Evolutionary conservation across 306 rosid species (phyloP).

Genomic region (Vicia sativa): DNA sequence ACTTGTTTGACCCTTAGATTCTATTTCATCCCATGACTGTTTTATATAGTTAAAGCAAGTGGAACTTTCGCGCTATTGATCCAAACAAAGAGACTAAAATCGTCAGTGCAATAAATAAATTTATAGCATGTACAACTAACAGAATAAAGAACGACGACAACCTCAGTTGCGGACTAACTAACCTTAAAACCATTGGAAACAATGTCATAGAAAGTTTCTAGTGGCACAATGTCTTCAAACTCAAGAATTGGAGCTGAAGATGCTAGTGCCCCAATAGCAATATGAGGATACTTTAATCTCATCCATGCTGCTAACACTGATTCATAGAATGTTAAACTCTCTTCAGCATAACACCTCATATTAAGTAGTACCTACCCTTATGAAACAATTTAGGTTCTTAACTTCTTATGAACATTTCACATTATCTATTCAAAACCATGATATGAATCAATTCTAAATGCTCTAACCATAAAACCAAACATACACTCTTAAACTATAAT

Average conservation of each 20-base stretch:
- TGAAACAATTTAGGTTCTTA: background rate
- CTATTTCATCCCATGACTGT: constrained; percentile 64
- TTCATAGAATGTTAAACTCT: constrained; percentile 4
- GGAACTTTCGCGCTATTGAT: constrained; percentile 66
- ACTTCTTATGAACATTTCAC: background rate
- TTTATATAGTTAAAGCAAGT: constrained; percentile 76
- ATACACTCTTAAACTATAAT: background rate
- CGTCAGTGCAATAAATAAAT: background rate
- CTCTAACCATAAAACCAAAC: too few relatives aligned
- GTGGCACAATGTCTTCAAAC: constrained; percentile 77
- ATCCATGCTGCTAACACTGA: constrained; percentile 94
- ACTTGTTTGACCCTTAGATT: constrained; percentile 48
- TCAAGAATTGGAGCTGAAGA: constrained; percentile 95
- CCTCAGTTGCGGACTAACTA: background rate
- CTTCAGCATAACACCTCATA: background rate
- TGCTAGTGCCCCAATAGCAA: constrained; percentile 84
- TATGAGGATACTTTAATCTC: constrained; percentile 93
- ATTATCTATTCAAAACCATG: background rate
- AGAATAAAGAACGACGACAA: background rate
- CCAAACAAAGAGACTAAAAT: constrained; percentile 38
- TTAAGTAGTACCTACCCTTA: background rate
- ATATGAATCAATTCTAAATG: too few relatives aligned
- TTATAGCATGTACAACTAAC: constrained; percentile 4
- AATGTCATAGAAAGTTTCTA: constrained; percentile 71
- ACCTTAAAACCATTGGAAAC: constrained; percentile 79